Evolutionary conservation across 345 rosid genomes (phyloP), one percentile per base, ranked within the genome.

Genomic region (Hevea brasiliensis): DNA sequence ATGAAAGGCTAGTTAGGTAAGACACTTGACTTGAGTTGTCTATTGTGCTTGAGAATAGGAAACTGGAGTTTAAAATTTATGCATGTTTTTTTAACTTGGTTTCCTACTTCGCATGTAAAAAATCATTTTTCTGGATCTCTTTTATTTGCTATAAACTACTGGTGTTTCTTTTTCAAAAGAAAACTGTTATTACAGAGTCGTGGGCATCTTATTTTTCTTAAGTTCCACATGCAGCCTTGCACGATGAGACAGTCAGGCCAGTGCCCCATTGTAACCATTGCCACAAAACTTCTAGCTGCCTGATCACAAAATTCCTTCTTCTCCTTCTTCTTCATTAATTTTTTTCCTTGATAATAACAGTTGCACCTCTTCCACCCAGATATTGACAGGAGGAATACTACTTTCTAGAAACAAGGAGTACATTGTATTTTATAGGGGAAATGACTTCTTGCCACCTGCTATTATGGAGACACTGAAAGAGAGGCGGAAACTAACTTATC

Each of bases 381-480:
- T 77, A 72, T 88, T 94, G 79, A 90, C 98, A 0, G 94, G 97
- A 53, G 98, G 97, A 58, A 79, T 85, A 71, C 85, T 94, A 63
- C 86, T 94, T 57, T 88, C 93, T 9, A 87, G 96, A 81, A 94
- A 92, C 91, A 92, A 90, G 84, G 97, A 94, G 56, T 92, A 76
- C 70, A 87, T 94, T 62, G 97, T 94, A 61, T 92, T 94, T 79
- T 94, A 92, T 80, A 82, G 96, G 84, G 98, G 98, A 56, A 92
- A 94, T 80, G 97, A 89, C 79, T 94, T 94, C 86, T 74, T 94
- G 86, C 96, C 94, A 7, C 89, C 97, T 63, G 84, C 67, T 18
- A 85, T 92, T 62, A 74, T 59, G 15, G 86, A 85, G 70, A 82
- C 87, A 66, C 72, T 94, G 84, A 86, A 81, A 44, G 94, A 87